Conservation (phyloP, 2,329 filamentous ascomycete species). For the Botrytis fabae region DNA sequence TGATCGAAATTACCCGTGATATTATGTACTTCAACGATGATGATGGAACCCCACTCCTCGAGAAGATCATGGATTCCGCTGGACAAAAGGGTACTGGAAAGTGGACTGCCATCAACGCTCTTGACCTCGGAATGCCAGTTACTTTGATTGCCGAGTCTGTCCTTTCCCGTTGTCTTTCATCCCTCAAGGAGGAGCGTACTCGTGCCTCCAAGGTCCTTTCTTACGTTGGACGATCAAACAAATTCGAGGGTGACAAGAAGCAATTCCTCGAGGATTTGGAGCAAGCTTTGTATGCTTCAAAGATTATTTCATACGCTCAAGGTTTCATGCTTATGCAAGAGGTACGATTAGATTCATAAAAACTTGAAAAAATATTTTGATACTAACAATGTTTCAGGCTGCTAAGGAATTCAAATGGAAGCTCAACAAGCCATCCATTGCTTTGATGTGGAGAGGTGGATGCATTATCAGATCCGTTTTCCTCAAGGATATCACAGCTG, state of each 20-base stretch:
- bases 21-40: constrained; percentile 99
- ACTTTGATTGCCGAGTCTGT: constrained; percentile 97
- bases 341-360: constrained; percentile 48
- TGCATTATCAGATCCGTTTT: constrained; percentile 99
- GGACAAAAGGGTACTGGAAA: constrained; percentile 99
- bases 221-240: constrained; percentile 69
- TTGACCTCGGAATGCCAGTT: constrained; percentile 97
- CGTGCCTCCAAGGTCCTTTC: constrained; percentile 77
- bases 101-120: constrained; percentile 99
- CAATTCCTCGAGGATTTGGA: constrained; percentile 96
- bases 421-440: constrained; percentile 99
- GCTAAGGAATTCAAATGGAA: constrained; percentile 97
- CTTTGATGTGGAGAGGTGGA: constrained; percentile 99
- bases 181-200: constrained; percentile 89
- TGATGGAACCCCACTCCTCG: constrained; percentile 83
- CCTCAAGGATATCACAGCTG: constrained; percentile 98
- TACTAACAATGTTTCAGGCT: constrained; percentile 57
- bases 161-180: constrained; percentile 89
- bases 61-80: constrained; percentile 98
- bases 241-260: constrained; percentile 87
- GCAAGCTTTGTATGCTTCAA: constrained; percentile 98
- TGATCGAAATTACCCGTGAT: constrained; percentile 98
- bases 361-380: constrained; percentile 8
- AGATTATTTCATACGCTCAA: constrained; percentile 99
- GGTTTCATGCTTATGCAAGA: constrained; percentile 99